Evolutionary conservation across 352 stramenopile species (phyloP).

Genomic region (Globisporangium echinulatum): DNA sequence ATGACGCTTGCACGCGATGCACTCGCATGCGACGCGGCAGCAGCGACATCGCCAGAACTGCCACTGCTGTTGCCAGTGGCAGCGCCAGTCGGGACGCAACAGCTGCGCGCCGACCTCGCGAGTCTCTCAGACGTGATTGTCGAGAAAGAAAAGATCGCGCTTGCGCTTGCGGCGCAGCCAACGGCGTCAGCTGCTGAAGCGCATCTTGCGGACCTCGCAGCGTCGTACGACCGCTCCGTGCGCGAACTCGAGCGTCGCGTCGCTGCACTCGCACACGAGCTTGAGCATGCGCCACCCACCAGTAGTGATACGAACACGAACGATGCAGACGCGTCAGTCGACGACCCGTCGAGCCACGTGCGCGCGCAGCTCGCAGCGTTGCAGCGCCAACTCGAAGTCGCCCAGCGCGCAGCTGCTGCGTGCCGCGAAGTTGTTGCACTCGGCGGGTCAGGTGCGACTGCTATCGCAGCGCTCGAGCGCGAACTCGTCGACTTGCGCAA

Average conservation of each 20-base stretch:
- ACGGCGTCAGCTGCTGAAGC: conserved; percentile 9
- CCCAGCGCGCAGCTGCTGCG: conserved; percentile 27
- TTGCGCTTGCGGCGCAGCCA: conserved; percentile 14
- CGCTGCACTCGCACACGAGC: too few species aligned
- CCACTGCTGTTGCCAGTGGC: not conserved
- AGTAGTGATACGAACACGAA: not conserved
- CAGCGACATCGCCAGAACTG: conserved; percentile 1
- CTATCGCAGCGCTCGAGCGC: conserved; percentile 39
- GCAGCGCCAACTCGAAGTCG: conserved; percentile 27
- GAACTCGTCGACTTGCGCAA: conserved; percentile 48
- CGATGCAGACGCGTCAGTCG: not conserved
- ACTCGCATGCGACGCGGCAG: conserved; percentile 28
- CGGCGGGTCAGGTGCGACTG: conserved; percentile 31
- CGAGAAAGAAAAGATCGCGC: conserved; percentile 43
- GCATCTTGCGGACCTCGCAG: conserved; percentile 24
- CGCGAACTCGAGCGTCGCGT: conserved; percentile 25
- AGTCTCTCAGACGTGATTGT: conserved; percentile 37
- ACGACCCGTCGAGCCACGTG: conserved; percentile 6
- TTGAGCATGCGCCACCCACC: conserved; percentile 3
- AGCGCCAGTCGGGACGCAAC: not conserved
- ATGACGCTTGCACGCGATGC: conserved; percentile 21
- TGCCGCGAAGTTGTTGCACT: conserved; percentile 28
- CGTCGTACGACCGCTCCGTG: conserved; percentile 39
- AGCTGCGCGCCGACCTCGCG: conserved; percentile 18
- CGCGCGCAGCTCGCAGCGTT: conserved; percentile 19